phyloP scores from a whole-genome alignment of 2,329 filamentous ascomycete genomes.

The Aspergillus costaricaensis region DNA sequence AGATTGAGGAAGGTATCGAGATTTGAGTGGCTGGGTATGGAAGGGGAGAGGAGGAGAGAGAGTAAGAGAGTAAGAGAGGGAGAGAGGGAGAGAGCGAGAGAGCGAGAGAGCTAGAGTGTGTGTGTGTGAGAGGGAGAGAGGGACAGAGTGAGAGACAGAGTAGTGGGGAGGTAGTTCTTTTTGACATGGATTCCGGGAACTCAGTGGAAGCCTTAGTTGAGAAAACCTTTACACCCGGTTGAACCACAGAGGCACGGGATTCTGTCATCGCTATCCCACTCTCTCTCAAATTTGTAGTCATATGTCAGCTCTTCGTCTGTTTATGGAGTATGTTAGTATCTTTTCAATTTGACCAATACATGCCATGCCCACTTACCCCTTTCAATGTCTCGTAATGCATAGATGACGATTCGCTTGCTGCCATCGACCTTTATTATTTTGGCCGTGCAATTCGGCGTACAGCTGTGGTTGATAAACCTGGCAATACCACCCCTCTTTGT shows the following conservation, averaged over 20 bases:
- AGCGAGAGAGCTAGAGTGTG: not conserved
- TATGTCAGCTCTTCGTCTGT: conserved; percentile 98
- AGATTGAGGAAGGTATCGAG: not conserved
- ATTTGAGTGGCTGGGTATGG: not conserved
- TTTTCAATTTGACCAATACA: not conserved
- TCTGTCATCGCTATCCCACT: conserved; percentile 89
- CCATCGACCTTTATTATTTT: conserved; percentile 99
- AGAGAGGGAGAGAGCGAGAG: not conserved
- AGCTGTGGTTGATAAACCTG: conserved; percentile 96
- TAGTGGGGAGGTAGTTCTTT: not conserved
- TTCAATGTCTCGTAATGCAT: conserved; percentile 90
- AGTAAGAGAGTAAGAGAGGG: not conserved
- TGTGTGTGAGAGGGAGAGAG: not conserved
- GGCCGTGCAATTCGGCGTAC: conserved; percentile 96
- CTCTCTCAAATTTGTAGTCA: conserved; percentile 99
- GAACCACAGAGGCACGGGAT: conserved; percentile 98
- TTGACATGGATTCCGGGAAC: not conserved
- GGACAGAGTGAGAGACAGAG: not conserved
- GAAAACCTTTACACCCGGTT: conserved; percentile 95
- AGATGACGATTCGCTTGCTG: conserved; percentile 98
- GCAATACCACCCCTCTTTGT: conserved; percentile 99
- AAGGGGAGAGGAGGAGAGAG: not conserved
- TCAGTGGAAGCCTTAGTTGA: conserved; percentile 66
- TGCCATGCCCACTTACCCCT: conserved; percentile 69
- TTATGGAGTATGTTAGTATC: conserved; percentile 14